Evolutionary conservation across 2,329 filamentous ascomycete species (phyloP).

Genomic region (Grosmannia serpens): DNA sequence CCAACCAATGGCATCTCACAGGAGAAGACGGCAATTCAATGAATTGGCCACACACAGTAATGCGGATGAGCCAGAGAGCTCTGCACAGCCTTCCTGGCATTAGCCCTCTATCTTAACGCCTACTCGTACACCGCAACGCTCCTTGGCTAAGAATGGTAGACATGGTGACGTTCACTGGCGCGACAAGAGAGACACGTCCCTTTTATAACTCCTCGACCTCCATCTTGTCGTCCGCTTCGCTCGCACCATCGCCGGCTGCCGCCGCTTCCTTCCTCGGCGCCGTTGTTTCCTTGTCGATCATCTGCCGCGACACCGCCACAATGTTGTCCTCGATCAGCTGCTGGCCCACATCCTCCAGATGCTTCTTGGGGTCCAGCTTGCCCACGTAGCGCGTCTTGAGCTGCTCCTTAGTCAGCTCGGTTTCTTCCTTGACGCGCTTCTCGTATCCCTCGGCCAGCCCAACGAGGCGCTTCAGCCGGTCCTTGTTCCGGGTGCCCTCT

Average conservation of each 20-base stretch:
- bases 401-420: constrained; percentile 91
- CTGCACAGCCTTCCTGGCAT: background rate
- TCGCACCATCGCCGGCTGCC: constrained; percentile 29
- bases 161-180: background rate
- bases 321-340: constrained; percentile 99
- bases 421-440: constrained; percentile 98
- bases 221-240: constrained; percentile 49
- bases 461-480: constrained; percentile 78
- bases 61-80: background rate
- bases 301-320: constrained; percentile 92
- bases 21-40: background rate
- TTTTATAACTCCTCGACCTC: constrained; percentile 48
- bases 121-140: constrained; percentile 14
- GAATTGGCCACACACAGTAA: background rate
- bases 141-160: background rate
- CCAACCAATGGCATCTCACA: background rate
- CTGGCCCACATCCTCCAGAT: constrained; percentile 92
- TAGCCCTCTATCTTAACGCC: constrained; percentile 12
- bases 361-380: constrained; percentile 99
- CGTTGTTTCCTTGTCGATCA: constrained; percentile 98
- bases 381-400: constrained; percentile 98
- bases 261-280: constrained; percentile 59
- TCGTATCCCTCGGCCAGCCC: constrained; percentile 90
- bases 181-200: background rate
- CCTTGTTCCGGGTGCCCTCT: constrained; percentile 77